Evolutionary conservation across 441 rosid species (phyloP), one percentile per base, ranked within the genome.

Genomic region (California macrophylla): DNA sequence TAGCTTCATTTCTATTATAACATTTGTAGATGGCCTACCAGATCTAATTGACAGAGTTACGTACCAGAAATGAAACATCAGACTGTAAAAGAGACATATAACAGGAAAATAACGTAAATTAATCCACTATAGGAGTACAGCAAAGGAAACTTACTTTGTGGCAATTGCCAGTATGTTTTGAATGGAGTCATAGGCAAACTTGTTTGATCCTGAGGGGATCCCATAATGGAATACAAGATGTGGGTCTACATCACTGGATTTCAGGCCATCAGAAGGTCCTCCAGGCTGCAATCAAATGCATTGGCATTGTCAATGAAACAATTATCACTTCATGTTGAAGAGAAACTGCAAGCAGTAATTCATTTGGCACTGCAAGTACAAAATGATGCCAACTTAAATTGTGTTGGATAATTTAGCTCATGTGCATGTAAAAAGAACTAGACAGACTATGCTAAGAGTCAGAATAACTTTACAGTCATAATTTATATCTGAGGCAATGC

Each of bases 151-250:
- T 73, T 69, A 91, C 98, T 76, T 82, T 20, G 96, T 86, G 69
- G 96, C 86, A 69, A 88, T 69, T 8, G 96, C 98, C 62, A 93
- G 89, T 64, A 87, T 82, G 71, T 78, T 86, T 69, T 89, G 98
- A 66, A 74, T 24, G 56, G 89, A 73, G 70, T 93, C 92, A 71
- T 82, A 89, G 70, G 96, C 91, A 76, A 87, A 83, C 79, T 79
- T 80, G 70, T 79, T 82, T 67, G 88, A 85, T 67, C 90, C 88
- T n/a, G 89, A 80, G 15, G 97, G 97, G 74, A 93, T 78, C 71
- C 98, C 98, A 72, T 89, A 85, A 78, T 91, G 98, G 72, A 93
- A 82, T 29, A 82, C 77, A 30, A 88, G 60, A 64, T 82, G 85
- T 61, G 97, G 97, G 21, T 91, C 96, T 26, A 91, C 86, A 67